Percentiles rank a stretch among this genome's conserved stretches.
Conservation (phyloP, 768 basidiomycete species). For the Pholiota molesta region DNA sequence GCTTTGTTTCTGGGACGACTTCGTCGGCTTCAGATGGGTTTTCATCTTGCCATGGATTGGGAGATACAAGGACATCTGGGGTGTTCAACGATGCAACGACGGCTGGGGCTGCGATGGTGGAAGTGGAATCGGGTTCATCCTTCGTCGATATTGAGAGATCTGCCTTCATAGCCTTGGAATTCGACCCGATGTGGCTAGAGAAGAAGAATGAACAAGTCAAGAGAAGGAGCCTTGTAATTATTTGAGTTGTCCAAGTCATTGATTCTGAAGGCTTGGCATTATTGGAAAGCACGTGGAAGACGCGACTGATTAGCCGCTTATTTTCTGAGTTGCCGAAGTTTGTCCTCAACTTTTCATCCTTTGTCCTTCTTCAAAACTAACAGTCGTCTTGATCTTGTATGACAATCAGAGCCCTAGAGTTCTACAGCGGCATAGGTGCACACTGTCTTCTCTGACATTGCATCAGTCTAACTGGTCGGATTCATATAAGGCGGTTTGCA, state of each 20-base stretch:
- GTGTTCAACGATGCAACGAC: slow-evolving; percentile 13
- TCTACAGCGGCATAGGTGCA: slow-evolving; percentile 81
- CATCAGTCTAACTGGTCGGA: background rate
- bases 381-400: slow-evolving; percentile 13
- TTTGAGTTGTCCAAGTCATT: background rate
- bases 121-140: background rate
- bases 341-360: background rate
- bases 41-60: slow-evolving; percentile 46
- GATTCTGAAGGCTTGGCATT: background rate
- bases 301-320: background rate
- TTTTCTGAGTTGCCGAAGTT: background rate
- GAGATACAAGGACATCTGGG: slow-evolving; percentile 28
- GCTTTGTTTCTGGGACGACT: slow-evolving; percentile 14
- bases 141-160: background rate
- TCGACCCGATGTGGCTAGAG: background rate
- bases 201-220: background rate
- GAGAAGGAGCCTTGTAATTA: background rate
- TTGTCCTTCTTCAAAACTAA: background rate
- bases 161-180: background rate
- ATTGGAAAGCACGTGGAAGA: background rate
- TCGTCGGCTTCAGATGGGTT: slow-evolving; percentile 22
- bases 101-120: slow-evolving; percentile 6
- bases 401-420: slow-evolving; percentile 54
- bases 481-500: slow-evolving; percentile 65
- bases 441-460: background rate